phyloP scores from a whole-genome alignment of 2,329 filamentous ascomycete species.

The Diaporthe helianthi region DNA sequence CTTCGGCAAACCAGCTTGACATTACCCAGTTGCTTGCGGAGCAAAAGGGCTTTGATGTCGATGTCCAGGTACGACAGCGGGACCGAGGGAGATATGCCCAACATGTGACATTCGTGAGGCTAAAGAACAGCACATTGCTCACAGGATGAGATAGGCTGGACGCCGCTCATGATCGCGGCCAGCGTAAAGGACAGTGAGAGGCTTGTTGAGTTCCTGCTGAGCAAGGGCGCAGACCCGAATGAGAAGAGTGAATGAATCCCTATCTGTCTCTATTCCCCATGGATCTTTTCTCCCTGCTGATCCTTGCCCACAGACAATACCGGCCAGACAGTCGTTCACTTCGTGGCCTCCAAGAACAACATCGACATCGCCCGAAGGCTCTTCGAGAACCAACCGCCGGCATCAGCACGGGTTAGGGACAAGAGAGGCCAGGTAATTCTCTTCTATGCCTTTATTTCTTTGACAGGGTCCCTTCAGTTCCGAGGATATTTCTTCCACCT shows the following conservation, averaged over 20 bases:
- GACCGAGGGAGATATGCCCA: background rate
- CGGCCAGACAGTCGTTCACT: slow-evolving; percentile 87
- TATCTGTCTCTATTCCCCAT: background rate
- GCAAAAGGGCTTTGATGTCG: slow-evolving; percentile 78
- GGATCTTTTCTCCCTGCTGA: slow-evolving; percentile 32
- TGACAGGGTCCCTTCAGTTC: background rate
- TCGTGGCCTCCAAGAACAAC: slow-evolving; percentile 88
- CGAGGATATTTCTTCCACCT: background rate
- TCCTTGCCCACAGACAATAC: slow-evolving; percentile 58
- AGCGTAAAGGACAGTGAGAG: slow-evolving; percentile 76
- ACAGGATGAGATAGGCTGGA: slow-evolving; percentile 81
- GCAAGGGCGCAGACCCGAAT: slow-evolving; percentile 75
- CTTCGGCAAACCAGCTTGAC: slow-evolving; percentile 78
- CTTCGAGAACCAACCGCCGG: slow-evolving; percentile 72
- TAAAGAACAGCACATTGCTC: background rate
- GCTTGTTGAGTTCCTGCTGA: slow-evolving; percentile 71
- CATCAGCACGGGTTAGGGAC: slow-evolving; percentile 82
- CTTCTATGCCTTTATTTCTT: background rate
- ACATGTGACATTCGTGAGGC: background rate
- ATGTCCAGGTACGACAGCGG: slow-evolving; percentile 67
- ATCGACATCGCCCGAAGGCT: slow-evolving; percentile 81
- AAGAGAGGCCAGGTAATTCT: slow-evolving; percentile 67
- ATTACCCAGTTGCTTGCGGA: slow-evolving; percentile 78
- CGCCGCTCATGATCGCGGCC: slow-evolving; percentile 81
- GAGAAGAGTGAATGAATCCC: slow-evolving; percentile 67